Evolutionary conservation across 306 rosid genomes (phyloP), one percentile per base, ranked within the genome.

Genomic region (Oxytropis ochrocephala): DNA sequence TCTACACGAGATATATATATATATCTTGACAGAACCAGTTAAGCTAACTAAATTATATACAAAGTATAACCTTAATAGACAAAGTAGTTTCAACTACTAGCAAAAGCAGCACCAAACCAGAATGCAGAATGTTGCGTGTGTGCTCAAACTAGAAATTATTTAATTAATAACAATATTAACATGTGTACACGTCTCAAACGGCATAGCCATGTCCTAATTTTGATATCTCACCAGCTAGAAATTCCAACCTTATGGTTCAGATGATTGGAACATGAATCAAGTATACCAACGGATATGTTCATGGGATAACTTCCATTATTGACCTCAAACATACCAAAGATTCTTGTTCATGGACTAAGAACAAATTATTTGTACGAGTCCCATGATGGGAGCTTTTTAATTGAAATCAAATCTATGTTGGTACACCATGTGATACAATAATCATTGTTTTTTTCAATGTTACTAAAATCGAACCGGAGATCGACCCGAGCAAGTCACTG

Each of bases 71-170:
- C 32, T 52, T 3, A 70, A 53, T 0, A 14, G 83, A 82, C 75
- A 82, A 70, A 58, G 75, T 7, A 78, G 38, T 78, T 75, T 70
- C 76, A 82, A 82, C 86, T 11, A 82, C 83, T 74, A 11, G 32
- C 3, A 79, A 69, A 64, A 74, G 63, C 68, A 79, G 64, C 80
- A 63, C 39, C 80, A 79, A 79, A 79, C 64, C 77, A 74, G 47
- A 69, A 69, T 68, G 62, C 6, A 58, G 24, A 74, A 74, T 69
- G 80, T 74, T 80, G 78, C 79, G 73, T 74, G 66, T 62, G 66
- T 69, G 60, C 12, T 57, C 55, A 10, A 62, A 48, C 19, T 36
- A 12, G 5, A 11, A 5, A 35, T 5, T 7, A 35, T 24, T 21
- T 33, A 5, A 33, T 33, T 5, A 33, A 5, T 4, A 33, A 5